Percentiles rank a stretch among this genome's conserved stretches.
These are phyloP conservation scores for Picea abies DNA, from an alignment of 83 land plant genomes.

Conservation along the genomic window DNA sequence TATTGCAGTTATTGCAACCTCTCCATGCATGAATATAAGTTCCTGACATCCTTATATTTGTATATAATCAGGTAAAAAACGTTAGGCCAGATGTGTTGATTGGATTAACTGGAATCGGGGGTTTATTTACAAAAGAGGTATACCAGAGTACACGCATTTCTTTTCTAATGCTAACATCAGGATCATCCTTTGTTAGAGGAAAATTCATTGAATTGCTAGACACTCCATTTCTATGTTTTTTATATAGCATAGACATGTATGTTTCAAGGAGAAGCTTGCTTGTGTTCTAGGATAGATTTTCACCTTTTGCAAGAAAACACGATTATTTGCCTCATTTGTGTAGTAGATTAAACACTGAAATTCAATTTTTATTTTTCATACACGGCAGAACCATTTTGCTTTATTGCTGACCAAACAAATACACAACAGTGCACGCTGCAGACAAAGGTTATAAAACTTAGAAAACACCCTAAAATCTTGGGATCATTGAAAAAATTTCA, in stretches of 20 bases:
- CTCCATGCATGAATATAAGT: not conserved
- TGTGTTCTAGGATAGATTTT: not conserved
- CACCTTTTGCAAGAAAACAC: not conserved
- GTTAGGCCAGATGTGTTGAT: slow-evolving; percentile 98
- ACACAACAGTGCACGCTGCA: not conserved
- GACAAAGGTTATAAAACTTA: not conserved
- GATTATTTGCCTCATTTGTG: not conserved
- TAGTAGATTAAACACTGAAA: not conserved
- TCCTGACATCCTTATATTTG: not conserved
- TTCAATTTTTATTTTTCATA: no score
- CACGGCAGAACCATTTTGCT: no score
- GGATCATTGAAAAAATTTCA: not conserved
- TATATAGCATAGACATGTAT: not conserved
- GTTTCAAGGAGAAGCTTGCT: not conserved
- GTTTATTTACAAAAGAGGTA: slow-evolving; percentile 93
- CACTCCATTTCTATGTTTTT: not conserved
- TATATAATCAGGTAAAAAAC: slow-evolving; percentile 61
- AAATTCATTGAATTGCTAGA: not conserved
- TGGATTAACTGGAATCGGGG: slow-evolving; percentile 97
- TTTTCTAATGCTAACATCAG: not conserved
- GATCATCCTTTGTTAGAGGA: not conserved
- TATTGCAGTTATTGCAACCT: not conserved
- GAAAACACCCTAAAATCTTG: not conserved
- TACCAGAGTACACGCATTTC: not conserved
- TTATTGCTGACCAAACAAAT: not conserved